A percentile compares a stretch with the other conserved stretches of the same genome.
Conservation (phyloP, 2,329 filamentous ascomycete species). For the Cladosporium sp. region DNA sequence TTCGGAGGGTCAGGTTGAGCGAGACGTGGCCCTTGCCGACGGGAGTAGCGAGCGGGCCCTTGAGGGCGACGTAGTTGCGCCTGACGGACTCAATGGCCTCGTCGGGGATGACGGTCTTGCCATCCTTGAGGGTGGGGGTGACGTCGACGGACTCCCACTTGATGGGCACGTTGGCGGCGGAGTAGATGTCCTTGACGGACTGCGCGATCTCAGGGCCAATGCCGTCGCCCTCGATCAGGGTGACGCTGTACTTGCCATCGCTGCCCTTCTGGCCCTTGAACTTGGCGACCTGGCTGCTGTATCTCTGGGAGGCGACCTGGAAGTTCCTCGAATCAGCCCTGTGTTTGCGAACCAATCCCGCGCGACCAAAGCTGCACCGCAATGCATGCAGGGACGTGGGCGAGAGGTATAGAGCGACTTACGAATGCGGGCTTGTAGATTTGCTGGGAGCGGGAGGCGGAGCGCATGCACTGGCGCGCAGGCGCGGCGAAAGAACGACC, state of each 20-base stretch:
- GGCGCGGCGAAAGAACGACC: constrained; percentile 72
- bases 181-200: constrained; percentile 98
- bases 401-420: constrained; percentile 5
- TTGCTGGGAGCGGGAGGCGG: constrained; percentile 48
- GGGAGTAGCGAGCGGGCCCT: constrained; percentile 96
- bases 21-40: constrained; percentile 99
- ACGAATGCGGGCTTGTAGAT: constrained; percentile 32
- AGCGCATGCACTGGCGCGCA: constrained; percentile 73
- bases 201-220: constrained; percentile 97
- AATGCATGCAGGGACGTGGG: not conserved
- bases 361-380: not conserved
- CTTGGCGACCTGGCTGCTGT: constrained; percentile 71
- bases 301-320: constrained; percentile 3
- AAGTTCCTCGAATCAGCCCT: not conserved
- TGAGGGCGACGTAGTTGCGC: constrained; percentile 94
- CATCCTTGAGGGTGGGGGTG: constrained; percentile 86
- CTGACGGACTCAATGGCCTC: constrained; percentile 89
- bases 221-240: constrained; percentile 96
- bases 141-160: constrained; percentile 98
- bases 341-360: not conserved
- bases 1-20: constrained; percentile 94
- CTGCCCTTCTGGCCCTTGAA: constrained; percentile 87
- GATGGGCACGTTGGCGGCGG: constrained; percentile 90
- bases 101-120: constrained; percentile 91
- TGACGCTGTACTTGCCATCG: constrained; percentile 92